Conservation (phyloP, 1,139 yeast species). For the Meyerozyma guilliermondii region DNA sequence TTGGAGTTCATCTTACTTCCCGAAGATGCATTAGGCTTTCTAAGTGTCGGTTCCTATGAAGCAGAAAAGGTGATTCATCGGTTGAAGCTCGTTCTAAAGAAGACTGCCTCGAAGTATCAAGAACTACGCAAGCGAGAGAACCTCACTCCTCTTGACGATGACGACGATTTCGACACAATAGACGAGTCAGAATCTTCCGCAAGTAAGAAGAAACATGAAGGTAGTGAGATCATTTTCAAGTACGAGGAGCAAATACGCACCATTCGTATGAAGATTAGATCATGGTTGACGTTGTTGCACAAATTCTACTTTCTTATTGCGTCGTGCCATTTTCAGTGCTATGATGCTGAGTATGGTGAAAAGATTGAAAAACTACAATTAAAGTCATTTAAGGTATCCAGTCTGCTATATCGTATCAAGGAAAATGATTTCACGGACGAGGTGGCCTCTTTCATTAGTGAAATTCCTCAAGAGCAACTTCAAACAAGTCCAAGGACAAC, state of each 20-base stretch:
- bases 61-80: slow-evolving; percentile 25
- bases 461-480: slow-evolving; percentile 13
- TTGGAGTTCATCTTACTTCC: slow-evolving; percentile 53
- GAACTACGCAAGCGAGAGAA: slow-evolving; percentile 5
- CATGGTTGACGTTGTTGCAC: slow-evolving; percentile 62
- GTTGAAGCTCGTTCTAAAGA: slow-evolving; percentile 15
- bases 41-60: slow-evolving; percentile 35
- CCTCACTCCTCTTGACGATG: slow-evolving; percentile 13
- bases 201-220: slow-evolving; percentile 4
- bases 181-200: slow-evolving; percentile 7
- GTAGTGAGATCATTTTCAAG: slow-evolving; percentile 16
- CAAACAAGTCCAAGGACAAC: slow-evolving; percentile 3
- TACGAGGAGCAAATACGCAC: slow-evolving; percentile 20
- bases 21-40: slow-evolving; percentile 38
- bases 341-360: slow-evolving; percentile 38
- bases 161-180: slow-evolving; percentile 16
- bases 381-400: slow-evolving; percentile 5
- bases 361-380: slow-evolving; percentile 14
- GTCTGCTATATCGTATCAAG: slow-evolving; percentile 6
- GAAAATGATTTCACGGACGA: slow-evolving; percentile 12
- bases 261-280: slow-evolving; percentile 28
- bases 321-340: slow-evolving; percentile 67
- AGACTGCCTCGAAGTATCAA: slow-evolving; percentile 13
- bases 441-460: slow-evolving; percentile 20
- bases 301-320: slow-evolving; percentile 76